Evolutionary conservation across 192 early-diverging fungal species (phyloP).

Genomic region (Umbelopsis isabellina): DNA sequence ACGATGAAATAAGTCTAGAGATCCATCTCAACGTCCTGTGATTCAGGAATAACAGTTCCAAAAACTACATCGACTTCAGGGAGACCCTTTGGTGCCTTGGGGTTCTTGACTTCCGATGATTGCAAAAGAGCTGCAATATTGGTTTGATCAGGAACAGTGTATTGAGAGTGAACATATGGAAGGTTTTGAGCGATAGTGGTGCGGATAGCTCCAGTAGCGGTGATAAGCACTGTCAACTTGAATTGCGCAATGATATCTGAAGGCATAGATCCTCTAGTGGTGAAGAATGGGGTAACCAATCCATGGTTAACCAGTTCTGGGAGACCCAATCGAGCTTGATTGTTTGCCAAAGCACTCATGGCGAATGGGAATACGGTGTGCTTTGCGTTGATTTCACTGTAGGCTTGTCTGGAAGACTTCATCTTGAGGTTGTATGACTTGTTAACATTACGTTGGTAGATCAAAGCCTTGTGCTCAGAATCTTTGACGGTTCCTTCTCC

Average conservation of each 20-base stretch:
- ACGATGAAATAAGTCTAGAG: conserved; percentile 7
- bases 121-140: conserved; percentile 23
- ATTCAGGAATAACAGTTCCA: conserved; percentile 18
- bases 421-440: conserved; percentile 72
- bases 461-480: conserved; percentile 56
- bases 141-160: conserved; percentile 47
- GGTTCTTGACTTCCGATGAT: conserved; percentile 39
- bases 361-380: conserved; percentile 81
- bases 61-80: conserved; percentile 35
- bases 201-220: conserved; percentile 64
- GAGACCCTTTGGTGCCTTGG: conserved; percentile 38
- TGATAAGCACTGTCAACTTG: conserved; percentile 70
- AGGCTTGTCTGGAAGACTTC: conserved; percentile 63
- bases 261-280: conserved; percentile 56
- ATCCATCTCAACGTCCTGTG: conserved; percentile 12
- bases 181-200: conserved; percentile 66
- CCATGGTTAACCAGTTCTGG: conserved; percentile 65
- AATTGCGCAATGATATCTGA: conserved; percentile 71
- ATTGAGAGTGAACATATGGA: conserved; percentile 79
- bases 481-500: conserved; percentile 61
- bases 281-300: conserved; percentile 66
- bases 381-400: conserved; percentile 61
- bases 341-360: conserved; percentile 40
- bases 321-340: conserved; percentile 63
- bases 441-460: conserved; percentile 77